These are phyloP conservation scores for Globisporangium cystogenes DNA, from an alignment of 352 stramenopile species.

Conservation along the genomic window DNA sequence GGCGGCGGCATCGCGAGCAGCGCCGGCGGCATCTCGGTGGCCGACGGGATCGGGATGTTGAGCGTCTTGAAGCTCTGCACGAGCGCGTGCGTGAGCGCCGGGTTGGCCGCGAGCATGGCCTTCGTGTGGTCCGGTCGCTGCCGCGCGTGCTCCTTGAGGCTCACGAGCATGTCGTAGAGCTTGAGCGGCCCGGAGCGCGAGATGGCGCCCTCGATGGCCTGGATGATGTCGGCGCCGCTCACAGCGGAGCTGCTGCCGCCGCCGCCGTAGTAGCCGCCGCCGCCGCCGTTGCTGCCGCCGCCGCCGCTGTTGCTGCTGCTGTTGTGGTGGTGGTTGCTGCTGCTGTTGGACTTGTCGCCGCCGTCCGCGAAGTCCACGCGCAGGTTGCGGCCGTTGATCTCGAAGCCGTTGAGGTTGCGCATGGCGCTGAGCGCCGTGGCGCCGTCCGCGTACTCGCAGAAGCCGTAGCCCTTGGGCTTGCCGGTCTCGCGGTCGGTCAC, in stretches of 20 bases:
- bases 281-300: slow-evolving; percentile 14
- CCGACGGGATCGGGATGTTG: slow-evolving; percentile 69
- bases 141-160: slow-evolving; percentile 73
- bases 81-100: slow-evolving; percentile 77
- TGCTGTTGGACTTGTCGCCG: slow-evolving; percentile 14
- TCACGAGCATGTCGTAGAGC: slow-evolving; percentile 81
- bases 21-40: slow-evolving; percentile 46
- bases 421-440: slow-evolving; percentile 70
- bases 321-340: slow-evolving; percentile 25
- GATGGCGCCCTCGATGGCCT: slow-evolving; percentile 76
- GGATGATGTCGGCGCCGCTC: slow-evolving; percentile 73
- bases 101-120: slow-evolving; percentile 66
- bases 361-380: slow-evolving; percentile 50
- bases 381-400: slow-evolving; percentile 79
- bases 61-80: slow-evolving; percentile 84
- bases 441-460: slow-evolving; percentile 83
- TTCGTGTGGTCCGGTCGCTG: slow-evolving; percentile 76
- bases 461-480: slow-evolving; percentile 84
- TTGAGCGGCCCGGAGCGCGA: slow-evolving; percentile 58
- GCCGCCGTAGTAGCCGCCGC: slow-evolving; percentile 47
- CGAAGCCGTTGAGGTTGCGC: slow-evolving; percentile 83
- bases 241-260: slow-evolving; percentile 31
- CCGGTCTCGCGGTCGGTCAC: slow-evolving; percentile 80
- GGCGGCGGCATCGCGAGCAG: slow-evolving; percentile 19
- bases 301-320: slow-evolving; percentile 35